A percentile compares a stretch with the other conserved stretches of the same genome.
Conservation (phyloP, 2,329 filamentous ascomycete genomes). For the Purpureocillium takamizusanense region DNA sequence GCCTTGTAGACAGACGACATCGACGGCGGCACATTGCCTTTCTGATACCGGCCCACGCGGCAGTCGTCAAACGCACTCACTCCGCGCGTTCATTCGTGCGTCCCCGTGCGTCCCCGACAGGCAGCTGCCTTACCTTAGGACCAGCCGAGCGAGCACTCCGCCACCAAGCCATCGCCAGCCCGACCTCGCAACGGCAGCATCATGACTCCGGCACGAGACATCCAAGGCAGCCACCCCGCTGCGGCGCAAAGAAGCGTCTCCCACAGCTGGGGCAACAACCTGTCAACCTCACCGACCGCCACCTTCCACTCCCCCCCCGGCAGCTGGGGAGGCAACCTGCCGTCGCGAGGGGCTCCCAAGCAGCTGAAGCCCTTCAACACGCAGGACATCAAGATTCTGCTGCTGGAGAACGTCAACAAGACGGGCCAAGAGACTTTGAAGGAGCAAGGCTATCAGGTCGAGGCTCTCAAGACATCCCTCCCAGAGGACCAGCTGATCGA, state of each 20-base stretch:
- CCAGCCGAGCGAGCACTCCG: no score
- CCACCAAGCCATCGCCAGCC: no score
- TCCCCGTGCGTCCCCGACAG: no score
- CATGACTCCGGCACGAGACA: slow-evolving; percentile 39
- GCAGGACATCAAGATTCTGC: slow-evolving; percentile 89
- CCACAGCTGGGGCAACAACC: slow-evolving; percentile 46
- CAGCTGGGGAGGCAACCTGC: slow-evolving; percentile 43
- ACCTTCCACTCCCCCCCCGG: slow-evolving; percentile 66
- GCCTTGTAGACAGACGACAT: no score
- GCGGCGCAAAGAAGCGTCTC: slow-evolving; percentile 34
- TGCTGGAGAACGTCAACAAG: slow-evolving; percentile 93
- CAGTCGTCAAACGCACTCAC: no score
- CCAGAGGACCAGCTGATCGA: slow-evolving; percentile 91
- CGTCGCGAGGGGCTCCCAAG: slow-evolving; percentile 44
- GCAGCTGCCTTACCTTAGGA: no score
- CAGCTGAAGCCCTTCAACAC: slow-evolving; percentile 92
- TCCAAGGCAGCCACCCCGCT: slow-evolving; percentile 25
- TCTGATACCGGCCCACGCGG: no score
- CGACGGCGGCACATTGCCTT: no score
- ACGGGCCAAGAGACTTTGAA: slow-evolving; percentile 76
- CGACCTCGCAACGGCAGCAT: slow-evolving; percentile 1
- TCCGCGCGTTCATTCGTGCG: no score
- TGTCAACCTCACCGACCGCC: slow-evolving; percentile 67
- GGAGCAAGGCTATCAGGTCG: slow-evolving; percentile 90
- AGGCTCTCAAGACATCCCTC: slow-evolving; percentile 79